Conservation (phyloP, 2,329 filamentous ascomycete genomes). For the Ascochyta fabae region DNA sequence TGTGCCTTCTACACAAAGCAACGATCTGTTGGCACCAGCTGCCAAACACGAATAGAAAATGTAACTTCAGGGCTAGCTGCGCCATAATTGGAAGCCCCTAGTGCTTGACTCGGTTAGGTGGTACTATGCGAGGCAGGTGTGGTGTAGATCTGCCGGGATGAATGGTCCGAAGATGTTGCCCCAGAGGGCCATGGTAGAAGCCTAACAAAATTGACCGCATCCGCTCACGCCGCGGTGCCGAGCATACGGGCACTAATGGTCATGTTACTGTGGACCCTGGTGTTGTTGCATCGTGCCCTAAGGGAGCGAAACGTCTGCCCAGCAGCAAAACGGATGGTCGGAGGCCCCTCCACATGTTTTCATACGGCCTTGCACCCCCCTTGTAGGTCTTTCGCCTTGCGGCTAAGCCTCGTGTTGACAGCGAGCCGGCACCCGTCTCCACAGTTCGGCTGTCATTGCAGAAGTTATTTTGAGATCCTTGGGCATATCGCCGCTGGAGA, state of each 20-base stretch:
- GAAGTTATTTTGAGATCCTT: background rate
- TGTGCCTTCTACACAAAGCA: background rate
- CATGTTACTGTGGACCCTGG: background rate
- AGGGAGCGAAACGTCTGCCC: slow-evolving; percentile 1
- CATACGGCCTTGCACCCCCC: background rate
- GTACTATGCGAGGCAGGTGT: background rate
- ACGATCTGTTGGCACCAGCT: background rate
- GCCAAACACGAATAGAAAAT: background rate
- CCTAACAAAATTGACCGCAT: background rate
- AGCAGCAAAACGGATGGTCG: background rate
- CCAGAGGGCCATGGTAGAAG: background rate
- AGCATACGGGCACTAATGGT: background rate
- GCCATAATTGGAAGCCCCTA: slow-evolving; percentile 2
- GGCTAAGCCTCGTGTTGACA: slow-evolving; percentile 11
- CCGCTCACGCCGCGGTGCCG: background rate
- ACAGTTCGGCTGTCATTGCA: background rate
- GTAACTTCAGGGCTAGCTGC: background rate
- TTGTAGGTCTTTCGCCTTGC: background rate
- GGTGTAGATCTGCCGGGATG: slow-evolving; percentile 5
- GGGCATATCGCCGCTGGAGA: background rate
- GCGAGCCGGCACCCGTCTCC: slow-evolving; percentile 1
- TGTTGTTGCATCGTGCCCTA: slow-evolving; percentile 1
- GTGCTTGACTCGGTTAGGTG: background rate
- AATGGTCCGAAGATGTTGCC: background rate
- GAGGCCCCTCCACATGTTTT: background rate